Conservation (phyloP, 768 basidiomycete genomes). For the Phylloporus sp. region DNA sequence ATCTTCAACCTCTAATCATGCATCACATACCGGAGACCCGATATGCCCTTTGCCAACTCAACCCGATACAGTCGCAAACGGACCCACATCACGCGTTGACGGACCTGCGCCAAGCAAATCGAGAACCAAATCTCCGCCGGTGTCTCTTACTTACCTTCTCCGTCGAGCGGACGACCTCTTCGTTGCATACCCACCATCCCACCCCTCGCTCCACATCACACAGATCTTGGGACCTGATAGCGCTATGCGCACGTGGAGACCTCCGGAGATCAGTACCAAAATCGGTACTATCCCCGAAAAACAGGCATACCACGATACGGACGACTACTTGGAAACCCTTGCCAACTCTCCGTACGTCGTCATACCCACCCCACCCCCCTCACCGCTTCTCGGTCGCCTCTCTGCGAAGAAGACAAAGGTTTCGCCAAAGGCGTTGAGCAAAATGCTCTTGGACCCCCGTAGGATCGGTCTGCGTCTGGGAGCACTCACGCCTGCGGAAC, state of each 20-base stretch:
- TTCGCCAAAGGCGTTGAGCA: conserved; percentile 7
- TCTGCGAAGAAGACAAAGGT: conserved; percentile 20
- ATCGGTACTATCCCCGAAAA: conserved; percentile 20
- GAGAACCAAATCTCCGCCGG: conserved; percentile 21
- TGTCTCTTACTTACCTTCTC: conserved; percentile 49
- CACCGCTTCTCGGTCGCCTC: conserved; percentile 8
- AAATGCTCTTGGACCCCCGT: conserved; percentile 11
- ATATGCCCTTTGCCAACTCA: background rate
- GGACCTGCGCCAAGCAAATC: conserved; percentile 5
- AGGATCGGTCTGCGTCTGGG: conserved; percentile 19
- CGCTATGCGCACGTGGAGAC: conserved; percentile 65
- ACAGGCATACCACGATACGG: conserved; percentile 18
- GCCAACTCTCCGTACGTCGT: conserved; percentile 22
- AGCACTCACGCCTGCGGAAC: conserved; percentile 25
- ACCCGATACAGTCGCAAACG: background rate
- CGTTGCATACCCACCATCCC: conserved; percentile 52
- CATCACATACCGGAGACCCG: conserved; percentile 1
- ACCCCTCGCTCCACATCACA: conserved; percentile 47
- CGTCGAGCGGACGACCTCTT: conserved; percentile 55
- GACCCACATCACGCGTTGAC: conserved; percentile 2
- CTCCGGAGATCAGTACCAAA: conserved; percentile 24
- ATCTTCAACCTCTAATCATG: background rate
- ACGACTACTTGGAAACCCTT: conserved; percentile 25
- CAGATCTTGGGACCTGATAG: conserved; percentile 76
- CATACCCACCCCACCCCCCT: conserved; percentile 24